Evolutionary conservation across 202 grass and related monocot species (phyloP), one percentile per base, ranked within the genome.

Genomic region (Schoenoplectus triqueter): DNA sequence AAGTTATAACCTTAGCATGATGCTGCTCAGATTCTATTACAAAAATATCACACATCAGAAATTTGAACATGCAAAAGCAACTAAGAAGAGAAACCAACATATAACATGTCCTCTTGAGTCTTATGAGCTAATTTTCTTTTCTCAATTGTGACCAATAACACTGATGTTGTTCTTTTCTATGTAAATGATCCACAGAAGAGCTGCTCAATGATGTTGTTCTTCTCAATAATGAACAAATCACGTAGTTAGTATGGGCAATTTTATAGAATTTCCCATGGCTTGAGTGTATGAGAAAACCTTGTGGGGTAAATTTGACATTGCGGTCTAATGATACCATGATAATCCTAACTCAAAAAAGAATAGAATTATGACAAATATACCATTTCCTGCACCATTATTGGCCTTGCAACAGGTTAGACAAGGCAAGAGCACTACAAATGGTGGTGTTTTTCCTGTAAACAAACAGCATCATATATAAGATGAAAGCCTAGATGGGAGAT

Each of bases 1-100:
- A 92, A 70, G 88, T 80, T 80, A 87, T 87, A 69, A 88, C 84
- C 83, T 94, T 94, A 55, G 87, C 54, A 20, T 84, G 81, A 56
- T 84, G 50, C 81, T 88, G 59, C 5, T 80, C 88, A 62, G 82
- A 74, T 86, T 87, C 91, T 90, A 86, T 70, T 80, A 83, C 65
- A 73, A 70, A 80, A 11, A 47, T 44, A 68, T 66, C 5, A 52
- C 6, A 5, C 10, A 82, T 69, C 49, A 82, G 45, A 50, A 62
- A 50, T 54, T 66, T 21, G 31, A 51, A 82, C 42, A 50, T 48
- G 61, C 44, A 82, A 82, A 66, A 22, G 39, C 3, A 10, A 45
- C 57, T 15, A 60, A 59, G 14, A 78, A 78, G 13, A 78, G 51
- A 60, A 50, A 60, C 8, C 49, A 55, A 31, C 2, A 42, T 59